Evolutionary conservation across 306 rosid species (phyloP).

Genomic region (Prunus salicina): DNA sequence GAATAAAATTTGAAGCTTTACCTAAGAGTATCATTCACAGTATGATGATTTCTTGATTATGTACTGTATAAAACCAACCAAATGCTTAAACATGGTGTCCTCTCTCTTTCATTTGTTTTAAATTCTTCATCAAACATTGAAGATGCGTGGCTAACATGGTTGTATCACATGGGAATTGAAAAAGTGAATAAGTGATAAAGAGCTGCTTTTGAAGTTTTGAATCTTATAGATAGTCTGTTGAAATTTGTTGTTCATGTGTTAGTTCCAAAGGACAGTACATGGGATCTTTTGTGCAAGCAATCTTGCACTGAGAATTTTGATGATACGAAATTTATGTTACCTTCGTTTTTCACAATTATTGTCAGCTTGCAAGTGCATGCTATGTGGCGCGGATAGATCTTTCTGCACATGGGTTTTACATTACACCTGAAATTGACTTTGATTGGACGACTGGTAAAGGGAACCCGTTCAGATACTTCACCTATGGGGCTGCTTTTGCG

Average conservation of each 20-base stretch:
- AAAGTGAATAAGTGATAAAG: background rate
- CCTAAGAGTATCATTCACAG: background rate
- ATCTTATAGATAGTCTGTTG: background rate
- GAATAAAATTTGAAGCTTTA: background rate
- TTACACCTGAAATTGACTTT: conserved; percentile 80
- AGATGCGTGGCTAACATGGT: background rate
- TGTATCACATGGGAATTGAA: background rate
- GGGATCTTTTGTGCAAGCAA: background rate
- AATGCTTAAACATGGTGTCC: background rate
- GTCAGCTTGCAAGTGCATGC: conserved; percentile 83
- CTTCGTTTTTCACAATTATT: conserved; percentile 22
- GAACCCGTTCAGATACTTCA: conserved; percentile 75
- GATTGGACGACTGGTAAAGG: conserved; percentile 84
- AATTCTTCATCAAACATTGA: too few species aligned
- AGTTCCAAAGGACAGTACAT: background rate
- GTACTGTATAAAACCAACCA: background rate
- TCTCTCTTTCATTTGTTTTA: background rate
- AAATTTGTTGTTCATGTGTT: background rate
- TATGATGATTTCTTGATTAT: background rate
- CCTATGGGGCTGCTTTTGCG: conserved; percentile 97
- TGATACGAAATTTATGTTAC: conserved; percentile 1
- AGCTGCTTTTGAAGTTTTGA: background rate
- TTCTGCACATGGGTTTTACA: conserved; percentile 93
- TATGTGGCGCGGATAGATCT: conserved; percentile 79
- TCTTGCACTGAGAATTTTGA: conserved; percentile 5